These are phyloP conservation scores for Cenchrus americanus DNA, from an alignment of 176 grass and related monocot species.

Conservation along the genomic window DNA sequence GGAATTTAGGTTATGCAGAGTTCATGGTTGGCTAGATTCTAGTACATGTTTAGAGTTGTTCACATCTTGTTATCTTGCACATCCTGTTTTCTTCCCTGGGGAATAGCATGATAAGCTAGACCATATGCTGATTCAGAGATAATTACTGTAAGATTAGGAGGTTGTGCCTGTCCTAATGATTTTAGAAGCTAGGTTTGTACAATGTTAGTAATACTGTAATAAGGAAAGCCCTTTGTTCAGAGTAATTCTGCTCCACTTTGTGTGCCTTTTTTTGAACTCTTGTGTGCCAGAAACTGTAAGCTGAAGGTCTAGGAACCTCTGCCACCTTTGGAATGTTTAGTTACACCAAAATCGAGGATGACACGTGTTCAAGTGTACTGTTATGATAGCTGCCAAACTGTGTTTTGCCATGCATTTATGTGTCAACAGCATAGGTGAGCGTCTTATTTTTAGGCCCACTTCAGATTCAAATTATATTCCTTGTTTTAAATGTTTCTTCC, in stretches of 20 bases:
- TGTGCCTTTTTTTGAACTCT: neutral
- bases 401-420: neutral
- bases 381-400: neutral
- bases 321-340: slow-evolving; percentile 35
- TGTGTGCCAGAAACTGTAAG: neutral
- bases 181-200: neutral
- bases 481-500: neutral
- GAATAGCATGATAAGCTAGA: neutral
- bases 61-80: neutral
- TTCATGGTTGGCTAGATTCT: neutral
- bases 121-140: neutral
- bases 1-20: slow-evolving; percentile 4
- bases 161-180: neutral
- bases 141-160: neutral
- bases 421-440: neutral
- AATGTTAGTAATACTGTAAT: neutral
- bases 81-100: slow-evolving; percentile 7
- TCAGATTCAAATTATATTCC: neutral
- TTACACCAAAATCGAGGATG: neutral
- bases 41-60: neutral
- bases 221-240: neutral
- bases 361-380: neutral
- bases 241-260: slow-evolving; percentile 5
- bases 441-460: neutral
- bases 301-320: slow-evolving; percentile 13